phyloP scores from a whole-genome alignment of 257 asterid genomes.

The Primulina huaijiensis region DNA sequence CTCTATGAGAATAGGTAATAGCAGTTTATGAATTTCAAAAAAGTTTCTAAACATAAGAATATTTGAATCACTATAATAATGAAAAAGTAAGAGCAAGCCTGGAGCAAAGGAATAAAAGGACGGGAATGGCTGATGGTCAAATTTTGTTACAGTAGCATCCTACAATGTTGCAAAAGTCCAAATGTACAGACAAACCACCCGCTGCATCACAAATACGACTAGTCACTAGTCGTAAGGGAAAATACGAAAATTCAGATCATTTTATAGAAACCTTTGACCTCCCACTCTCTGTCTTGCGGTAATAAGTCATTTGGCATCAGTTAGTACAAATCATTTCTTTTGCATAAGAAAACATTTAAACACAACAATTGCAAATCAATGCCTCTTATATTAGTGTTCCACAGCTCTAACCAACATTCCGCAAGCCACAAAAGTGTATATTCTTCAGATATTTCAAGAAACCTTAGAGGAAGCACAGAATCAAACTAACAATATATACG shows the following conservation, averaged over 20 bases:
- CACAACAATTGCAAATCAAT: not conserved
- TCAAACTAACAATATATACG: slow-evolving; percentile 16
- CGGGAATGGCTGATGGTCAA: not conserved
- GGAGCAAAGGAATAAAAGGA: no score
- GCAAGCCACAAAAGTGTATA: slow-evolving; percentile 6
- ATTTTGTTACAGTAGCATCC: slow-evolving; percentile 1
- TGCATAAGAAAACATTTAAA: not conserved
- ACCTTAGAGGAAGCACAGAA: not conserved
- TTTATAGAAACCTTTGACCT: not conserved
- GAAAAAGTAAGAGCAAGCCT: no score
- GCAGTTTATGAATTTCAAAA: not conserved
- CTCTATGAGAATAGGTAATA: not conserved
- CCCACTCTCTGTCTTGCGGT: not conserved
- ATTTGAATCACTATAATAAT: no score
- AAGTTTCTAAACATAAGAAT: not conserved
- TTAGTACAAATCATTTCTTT: not conserved
- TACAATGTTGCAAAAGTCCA: slow-evolving; percentile 6
- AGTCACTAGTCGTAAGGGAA: not conserved
- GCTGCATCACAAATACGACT: not conserved
- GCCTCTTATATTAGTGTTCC: not conserved
- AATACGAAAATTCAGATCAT: not conserved
- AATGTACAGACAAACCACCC: slow-evolving; percentile 7
- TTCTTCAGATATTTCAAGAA: not conserved
- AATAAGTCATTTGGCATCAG: slow-evolving; percentile 1
- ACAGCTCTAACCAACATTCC: slow-evolving; percentile 7